These are phyloP conservation scores for Prunus davidiana DNA, from an alignment of 306 rosid species.

Conservation along the genomic window DNA sequence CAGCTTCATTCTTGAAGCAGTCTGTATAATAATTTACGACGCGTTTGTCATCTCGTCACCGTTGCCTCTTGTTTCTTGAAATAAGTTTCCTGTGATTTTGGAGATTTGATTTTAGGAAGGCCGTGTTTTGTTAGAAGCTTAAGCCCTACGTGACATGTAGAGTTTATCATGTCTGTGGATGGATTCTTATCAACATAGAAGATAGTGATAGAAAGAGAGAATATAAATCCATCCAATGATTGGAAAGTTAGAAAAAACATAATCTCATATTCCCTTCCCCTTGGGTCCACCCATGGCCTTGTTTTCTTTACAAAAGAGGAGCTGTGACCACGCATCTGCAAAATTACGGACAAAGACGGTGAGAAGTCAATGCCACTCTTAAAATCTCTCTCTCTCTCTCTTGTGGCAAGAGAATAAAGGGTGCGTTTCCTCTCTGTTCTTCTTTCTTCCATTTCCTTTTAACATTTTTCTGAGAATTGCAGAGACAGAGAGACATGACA, in stretches of 20 bases:
- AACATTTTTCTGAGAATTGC: conserved; percentile 9
- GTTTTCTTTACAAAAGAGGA: conserved; percentile 35
- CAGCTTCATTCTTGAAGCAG: neutral
- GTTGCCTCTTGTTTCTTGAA: neutral
- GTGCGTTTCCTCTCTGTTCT: conserved; percentile 18
- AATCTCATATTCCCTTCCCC: conserved; percentile 34
- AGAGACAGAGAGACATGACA: conserved; percentile 16
- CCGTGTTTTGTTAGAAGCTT: conserved; percentile 4
- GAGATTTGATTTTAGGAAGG: neutral
- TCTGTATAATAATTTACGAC: neutral
- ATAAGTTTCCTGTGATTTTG: neutral
- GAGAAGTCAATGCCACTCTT: conserved; percentile 12
- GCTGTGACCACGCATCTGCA: conserved; percentile 43
- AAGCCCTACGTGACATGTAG: conserved; percentile 5
- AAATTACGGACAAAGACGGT: conserved; percentile 15
- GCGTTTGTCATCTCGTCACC: neutral
- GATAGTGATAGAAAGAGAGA: conserved; percentile 28
- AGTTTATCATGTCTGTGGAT: conserved; percentile 33
- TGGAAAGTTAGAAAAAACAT: neutral
- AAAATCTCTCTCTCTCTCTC: neutral
- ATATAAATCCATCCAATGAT: conserved; percentile 36
- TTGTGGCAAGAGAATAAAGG: conserved; percentile 29
- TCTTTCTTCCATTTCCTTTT: neutral
- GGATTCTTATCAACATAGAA: conserved; percentile 49
- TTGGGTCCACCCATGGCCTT: conserved; percentile 24